Percentiles rank a stretch among this genome's conserved stretches.
phyloP scores from a whole-genome alignment of 257 asterid genomes.

The Solanum acaule region DNA sequence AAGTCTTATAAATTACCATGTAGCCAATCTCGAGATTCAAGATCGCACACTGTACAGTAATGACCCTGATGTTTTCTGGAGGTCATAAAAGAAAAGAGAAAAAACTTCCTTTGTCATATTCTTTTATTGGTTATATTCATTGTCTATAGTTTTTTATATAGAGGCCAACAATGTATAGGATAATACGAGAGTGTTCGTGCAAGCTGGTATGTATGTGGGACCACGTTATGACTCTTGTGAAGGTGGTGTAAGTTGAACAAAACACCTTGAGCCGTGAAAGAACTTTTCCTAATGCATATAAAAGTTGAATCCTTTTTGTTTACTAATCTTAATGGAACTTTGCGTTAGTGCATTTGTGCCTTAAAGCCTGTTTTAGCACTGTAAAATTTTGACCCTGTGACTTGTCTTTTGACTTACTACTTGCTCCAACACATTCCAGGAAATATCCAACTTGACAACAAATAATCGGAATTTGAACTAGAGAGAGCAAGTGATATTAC shows the following conservation, averaged over 20 bases:
- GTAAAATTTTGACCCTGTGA: background rate
- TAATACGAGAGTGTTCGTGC: background rate
- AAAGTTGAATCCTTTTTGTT: too few relatives aligned
- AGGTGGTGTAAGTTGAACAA: background rate
- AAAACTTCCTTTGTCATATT: background rate
- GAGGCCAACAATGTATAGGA: background rate
- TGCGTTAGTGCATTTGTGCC: background rate
- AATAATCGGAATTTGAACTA: background rate
- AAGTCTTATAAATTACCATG: constrained; percentile 64
- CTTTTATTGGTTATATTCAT: background rate
- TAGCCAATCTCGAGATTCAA: constrained; percentile 90
- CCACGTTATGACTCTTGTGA: background rate
- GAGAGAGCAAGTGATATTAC: background rate
- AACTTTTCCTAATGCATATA: background rate
- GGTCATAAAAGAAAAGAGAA: constrained; percentile 22
- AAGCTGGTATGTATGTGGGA: background rate
- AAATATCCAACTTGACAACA: background rate
- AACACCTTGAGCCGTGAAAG: background rate
- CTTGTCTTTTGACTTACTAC: background rate
- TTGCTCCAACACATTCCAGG: background rate
- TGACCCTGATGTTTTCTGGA: constrained; percentile 74
- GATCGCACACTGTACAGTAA: constrained; percentile 71
- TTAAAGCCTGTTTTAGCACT: background rate
- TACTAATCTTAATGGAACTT: background rate
- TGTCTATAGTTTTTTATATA: background rate